Percentiles rank a stretch among this genome's conserved stretches.
These are phyloP conservation scores for Triticum urartu DNA, from an alignment of 176 grass and related monocot genomes.

Conservation along the genomic window DNA sequence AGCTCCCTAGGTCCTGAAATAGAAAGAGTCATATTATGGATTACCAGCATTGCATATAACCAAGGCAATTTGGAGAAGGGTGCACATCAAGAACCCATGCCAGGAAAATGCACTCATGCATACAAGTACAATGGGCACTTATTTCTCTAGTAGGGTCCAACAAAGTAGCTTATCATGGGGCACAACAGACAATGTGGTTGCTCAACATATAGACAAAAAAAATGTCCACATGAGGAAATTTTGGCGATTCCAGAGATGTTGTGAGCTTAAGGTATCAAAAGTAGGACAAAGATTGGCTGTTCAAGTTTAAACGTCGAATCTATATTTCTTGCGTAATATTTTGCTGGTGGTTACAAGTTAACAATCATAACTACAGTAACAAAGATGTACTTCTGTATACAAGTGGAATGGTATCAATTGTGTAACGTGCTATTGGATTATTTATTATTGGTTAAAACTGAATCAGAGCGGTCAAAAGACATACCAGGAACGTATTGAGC, in stretches of 20 bases:
- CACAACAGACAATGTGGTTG: not conserved
- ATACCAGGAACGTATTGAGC: too few relatives aligned
- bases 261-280: not conserved
- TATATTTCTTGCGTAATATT: not conserved
- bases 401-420: not conserved
- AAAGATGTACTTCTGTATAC: not conserved
- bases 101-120: not conserved
- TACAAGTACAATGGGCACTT: not conserved
- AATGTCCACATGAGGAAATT: not conserved
- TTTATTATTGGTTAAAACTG: not conserved
- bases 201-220: not conserved
- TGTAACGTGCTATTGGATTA: not conserved
- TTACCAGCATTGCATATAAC: not conserved
- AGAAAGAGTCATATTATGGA: not conserved
- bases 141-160: not conserved
- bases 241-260: not conserved
- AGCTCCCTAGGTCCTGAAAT: slow-evolving; percentile 85
- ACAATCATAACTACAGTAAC: not conserved
- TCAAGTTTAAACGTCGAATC: not conserved
- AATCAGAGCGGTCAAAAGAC: not conserved
- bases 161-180: not conserved
- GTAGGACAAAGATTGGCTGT: not conserved
- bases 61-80: not conserved
- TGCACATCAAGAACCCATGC: not conserved
- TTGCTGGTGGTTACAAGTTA: not conserved